Conservation (phyloP, 2,329 filamentous ascomycete genomes). For the Monilinia fructigena region DNA sequence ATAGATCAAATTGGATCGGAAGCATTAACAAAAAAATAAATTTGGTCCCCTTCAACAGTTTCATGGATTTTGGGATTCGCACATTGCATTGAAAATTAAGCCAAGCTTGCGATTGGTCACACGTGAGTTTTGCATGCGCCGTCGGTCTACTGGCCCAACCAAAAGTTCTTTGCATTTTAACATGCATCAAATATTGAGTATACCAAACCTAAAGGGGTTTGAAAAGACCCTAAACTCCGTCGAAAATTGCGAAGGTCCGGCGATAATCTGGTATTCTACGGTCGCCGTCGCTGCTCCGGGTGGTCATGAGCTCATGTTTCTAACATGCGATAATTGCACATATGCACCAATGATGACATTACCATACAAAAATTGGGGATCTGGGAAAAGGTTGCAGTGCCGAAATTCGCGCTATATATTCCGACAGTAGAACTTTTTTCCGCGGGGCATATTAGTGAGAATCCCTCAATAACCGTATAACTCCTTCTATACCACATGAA, state of each 20-base stretch:
- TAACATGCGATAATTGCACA: not conserved
- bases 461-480: not conserved
- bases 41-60: not conserved
- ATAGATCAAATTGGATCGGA: not conserved
- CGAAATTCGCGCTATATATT: not conserved
- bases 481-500: not conserved
- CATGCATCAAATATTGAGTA: not conserved
- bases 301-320: constrained; percentile 1
- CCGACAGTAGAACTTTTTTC: not conserved
- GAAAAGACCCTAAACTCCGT: not conserved
- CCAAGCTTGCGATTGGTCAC: not conserved
- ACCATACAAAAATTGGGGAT: not conserved
- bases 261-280: constrained; percentile 4
- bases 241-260: not conserved
- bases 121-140: not conserved
- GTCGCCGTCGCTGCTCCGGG: not conserved
- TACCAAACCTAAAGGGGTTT: not conserved
- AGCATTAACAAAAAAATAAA: not conserved
- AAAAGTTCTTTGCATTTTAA: not conserved
- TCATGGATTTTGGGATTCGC: not conserved
- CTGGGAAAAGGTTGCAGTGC: not conserved
- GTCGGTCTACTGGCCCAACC: not conserved
- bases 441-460: not conserved
- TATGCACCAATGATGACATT: not conserved
- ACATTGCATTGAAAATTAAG: not conserved